Percentiles rank a stretch among this genome's conserved stretches.
Conservation (phyloP, 331 rosid genomes). For the Cydonia oblonga region DNA sequence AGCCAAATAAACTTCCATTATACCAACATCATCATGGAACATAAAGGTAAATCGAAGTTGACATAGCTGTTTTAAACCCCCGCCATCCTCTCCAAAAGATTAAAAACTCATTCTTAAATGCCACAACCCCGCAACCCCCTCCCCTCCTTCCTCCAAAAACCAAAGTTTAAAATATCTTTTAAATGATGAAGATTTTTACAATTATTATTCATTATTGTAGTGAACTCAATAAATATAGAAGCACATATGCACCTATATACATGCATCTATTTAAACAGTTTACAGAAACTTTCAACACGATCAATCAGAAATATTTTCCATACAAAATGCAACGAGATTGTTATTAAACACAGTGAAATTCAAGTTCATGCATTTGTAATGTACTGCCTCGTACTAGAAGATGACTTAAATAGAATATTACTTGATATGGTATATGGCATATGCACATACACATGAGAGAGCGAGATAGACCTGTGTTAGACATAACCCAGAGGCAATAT, state of each 20-base stretch:
- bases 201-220: neutral
- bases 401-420: neutral
- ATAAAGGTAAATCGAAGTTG: too few species aligned
- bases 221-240: neutral
- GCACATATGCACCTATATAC: neutral
- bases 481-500: constrained; percentile 86
- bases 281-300: neutral
- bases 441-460: neutral
- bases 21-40: neutral
- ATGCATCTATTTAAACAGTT: neutral
- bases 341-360: neutral
- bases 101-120: too few species aligned
- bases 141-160: too few species aligned
- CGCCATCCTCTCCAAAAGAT: too few species aligned
- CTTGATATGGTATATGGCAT: neutral
- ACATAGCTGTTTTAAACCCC: too few species aligned
- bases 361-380: neutral
- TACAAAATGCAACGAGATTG: neutral
- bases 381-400: neutral
- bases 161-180: neutral
- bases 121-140: too few species aligned
- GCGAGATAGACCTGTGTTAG: constrained; percentile 59
- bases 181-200: neutral
- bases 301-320: neutral
- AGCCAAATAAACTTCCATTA: neutral